These are phyloP conservation scores for Grigorovia transvaalensis DNA, from an alignment of 805 yeast species.

Conservation along the genomic window DNA sequence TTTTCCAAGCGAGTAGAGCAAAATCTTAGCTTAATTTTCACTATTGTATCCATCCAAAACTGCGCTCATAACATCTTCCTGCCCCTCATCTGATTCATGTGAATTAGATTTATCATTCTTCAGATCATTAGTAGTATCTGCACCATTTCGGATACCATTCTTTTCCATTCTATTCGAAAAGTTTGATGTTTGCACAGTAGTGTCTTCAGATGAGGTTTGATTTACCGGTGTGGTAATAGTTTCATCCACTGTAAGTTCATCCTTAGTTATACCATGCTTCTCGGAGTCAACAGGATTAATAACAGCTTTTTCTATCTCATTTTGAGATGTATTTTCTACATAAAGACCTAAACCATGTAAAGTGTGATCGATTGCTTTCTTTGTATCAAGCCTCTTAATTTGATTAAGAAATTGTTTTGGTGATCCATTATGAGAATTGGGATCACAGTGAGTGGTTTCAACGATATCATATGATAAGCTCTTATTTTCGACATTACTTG, in stretches of 20 bases:
- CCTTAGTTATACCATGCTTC: neutral
- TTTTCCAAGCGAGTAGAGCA: too few relatives aligned
- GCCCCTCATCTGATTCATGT: neutral
- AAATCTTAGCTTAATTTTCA: too few relatives aligned
- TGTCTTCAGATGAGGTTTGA: neutral
- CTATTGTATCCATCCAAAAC: neutral
- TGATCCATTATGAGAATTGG: neutral
- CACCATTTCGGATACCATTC: neutral
- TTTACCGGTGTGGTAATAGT: neutral
- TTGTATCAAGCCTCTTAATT: constrained; percentile 5
- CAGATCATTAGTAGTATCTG: neutral
- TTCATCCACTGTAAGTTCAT: neutral
- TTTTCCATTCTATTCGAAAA: neutral
- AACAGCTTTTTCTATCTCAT: neutral
- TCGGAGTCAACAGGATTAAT: neutral
- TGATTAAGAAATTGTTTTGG: neutral
- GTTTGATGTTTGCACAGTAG: neutral
- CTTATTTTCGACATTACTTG: neutral
- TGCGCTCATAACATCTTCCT: neutral
- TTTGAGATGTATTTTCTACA: neutral
- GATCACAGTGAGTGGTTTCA: neutral
- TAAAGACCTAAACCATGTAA: constrained; percentile 19
- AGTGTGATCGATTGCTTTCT: constrained; percentile 16
- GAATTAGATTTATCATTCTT: neutral
- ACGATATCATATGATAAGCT: constrained; percentile 2